Evolutionary conservation across 495 filamentous ascomycete genomes (phyloP).

Genomic region (Lichina pygmaea): DNA sequence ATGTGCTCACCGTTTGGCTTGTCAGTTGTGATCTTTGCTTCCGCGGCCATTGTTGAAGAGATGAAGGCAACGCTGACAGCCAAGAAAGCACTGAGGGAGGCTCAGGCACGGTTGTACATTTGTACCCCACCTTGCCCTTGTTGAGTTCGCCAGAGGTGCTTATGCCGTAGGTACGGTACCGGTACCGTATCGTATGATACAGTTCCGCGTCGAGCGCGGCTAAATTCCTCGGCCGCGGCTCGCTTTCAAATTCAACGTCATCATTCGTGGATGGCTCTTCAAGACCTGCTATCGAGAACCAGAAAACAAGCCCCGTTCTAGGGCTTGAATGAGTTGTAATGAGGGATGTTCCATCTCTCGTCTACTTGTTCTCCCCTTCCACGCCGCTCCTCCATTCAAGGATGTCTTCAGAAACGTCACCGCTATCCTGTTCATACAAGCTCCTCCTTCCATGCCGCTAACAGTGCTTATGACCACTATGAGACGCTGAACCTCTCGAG

Average conservation of each 20-base stretch:
- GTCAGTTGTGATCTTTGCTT: neutral
- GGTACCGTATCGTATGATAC: no score
- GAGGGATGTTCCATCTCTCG: constrained; percentile 1
- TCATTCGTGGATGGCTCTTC: no score
- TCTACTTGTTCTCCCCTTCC: neutral
- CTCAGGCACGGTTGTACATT: neutral
- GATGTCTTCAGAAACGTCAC: neutral
- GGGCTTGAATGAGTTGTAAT: neutral
- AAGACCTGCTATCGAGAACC: no score
- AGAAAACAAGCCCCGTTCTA: no score
- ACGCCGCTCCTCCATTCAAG: neutral
- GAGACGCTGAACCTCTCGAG: constrained; percentile 48
- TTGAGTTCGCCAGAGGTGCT: no score
- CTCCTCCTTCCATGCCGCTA: neutral
- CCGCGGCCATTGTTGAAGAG: constrained; percentile 1
- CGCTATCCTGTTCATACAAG: neutral
- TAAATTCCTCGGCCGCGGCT: neutral
- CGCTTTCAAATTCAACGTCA: no score
- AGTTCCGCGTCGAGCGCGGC: neutral
- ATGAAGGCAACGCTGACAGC: neutral
- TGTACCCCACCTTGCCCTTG: neutral
- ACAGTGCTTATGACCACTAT: constrained; percentile 31
- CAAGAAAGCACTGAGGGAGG: neutral
- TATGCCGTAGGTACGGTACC: no score
- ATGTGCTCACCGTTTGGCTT: constrained; percentile 1